Evolutionary conservation across 257 asterid genomes (phyloP).

Genomic region (Plantago major): DNA sequence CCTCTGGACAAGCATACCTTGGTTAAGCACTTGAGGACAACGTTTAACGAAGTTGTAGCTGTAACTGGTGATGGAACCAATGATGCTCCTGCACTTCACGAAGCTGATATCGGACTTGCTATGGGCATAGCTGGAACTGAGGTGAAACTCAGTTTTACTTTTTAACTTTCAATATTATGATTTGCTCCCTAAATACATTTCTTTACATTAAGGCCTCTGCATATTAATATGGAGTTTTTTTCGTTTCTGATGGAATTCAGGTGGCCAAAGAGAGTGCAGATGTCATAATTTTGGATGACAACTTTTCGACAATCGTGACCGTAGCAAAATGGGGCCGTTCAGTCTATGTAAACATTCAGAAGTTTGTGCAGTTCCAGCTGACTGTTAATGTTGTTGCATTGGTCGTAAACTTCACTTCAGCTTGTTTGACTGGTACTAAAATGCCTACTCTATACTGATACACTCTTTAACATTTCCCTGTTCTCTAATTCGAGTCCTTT

Average conservation of each 20-base stretch:
- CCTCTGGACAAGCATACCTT: constrained; percentile 90
- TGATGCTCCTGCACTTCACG: constrained; percentile 62
- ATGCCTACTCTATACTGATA: background rate
- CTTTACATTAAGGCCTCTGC: background rate
- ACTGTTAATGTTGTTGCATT: constrained; percentile 90
- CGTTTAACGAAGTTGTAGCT: constrained; percentile 70
- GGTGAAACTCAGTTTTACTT: constrained; percentile 24
- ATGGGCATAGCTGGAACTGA: constrained; percentile 66
- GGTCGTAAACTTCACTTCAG: constrained; percentile 82
- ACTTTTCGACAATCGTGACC: constrained; percentile 85
- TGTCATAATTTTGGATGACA: constrained; percentile 48
- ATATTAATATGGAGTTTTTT: background rate
- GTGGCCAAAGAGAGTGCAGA: constrained; percentile 67
- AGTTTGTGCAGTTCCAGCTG: constrained; percentile 92
- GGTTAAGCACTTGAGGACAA: constrained; percentile 86
- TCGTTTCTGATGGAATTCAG: constrained; percentile 25
- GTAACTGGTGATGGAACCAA: constrained; percentile 66
- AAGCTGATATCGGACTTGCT: constrained; percentile 59
- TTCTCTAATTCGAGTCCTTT: background rate
- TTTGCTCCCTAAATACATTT: background rate
- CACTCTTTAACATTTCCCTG: background rate
- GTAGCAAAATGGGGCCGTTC: constrained; percentile 99
- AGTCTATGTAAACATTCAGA: constrained; percentile 85
- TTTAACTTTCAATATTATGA: background rate
- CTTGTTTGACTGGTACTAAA: constrained; percentile 71